phyloP scores from a whole-genome alignment of 495 filamentous ascomycete species.

The Pyrenula massariospora region DNA sequence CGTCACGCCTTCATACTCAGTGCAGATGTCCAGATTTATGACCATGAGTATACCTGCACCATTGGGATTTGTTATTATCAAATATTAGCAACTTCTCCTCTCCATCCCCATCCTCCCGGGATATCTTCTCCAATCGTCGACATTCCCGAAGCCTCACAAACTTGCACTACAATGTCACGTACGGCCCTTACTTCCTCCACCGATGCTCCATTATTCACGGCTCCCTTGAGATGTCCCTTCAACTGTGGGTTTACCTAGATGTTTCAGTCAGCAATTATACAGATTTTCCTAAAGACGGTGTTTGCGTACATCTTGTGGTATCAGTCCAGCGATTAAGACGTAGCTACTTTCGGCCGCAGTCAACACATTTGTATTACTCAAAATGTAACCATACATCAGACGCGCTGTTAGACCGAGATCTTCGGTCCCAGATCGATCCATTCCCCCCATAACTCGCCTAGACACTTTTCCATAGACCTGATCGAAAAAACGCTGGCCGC shows the following conservation, averaged over 20 bases:
- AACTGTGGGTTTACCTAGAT: slow-evolving; percentile 40
- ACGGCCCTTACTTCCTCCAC: slow-evolving; percentile 40
- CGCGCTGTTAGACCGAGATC: slow-evolving; percentile 38
- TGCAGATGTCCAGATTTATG: too few species aligned
- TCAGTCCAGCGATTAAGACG: slow-evolving; percentile 42
- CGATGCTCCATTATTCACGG: slow-evolving; percentile 40
- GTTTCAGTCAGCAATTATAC: background rate
- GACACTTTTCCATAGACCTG: slow-evolving; percentile 40
- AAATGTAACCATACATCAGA: slow-evolving; percentile 39
- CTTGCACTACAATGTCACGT: slow-evolving; percentile 30
- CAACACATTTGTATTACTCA: slow-evolving; percentile 37
- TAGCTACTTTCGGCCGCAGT: slow-evolving; percentile 35
- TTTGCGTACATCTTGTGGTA: slow-evolving; percentile 36
- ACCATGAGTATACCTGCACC: too few species aligned
- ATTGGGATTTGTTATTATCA: background rate
- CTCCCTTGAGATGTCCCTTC: slow-evolving; percentile 42
- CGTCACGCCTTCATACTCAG: too few species aligned
- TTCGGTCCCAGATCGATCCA: slow-evolving; percentile 40
- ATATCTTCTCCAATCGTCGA: slow-evolving; percentile 14
- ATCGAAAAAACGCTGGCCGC: slow-evolving; percentile 39
- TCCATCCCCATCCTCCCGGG: slow-evolving; percentile 31
- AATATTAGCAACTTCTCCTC: slow-evolving; percentile 4
- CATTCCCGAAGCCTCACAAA: slow-evolving; percentile 39
- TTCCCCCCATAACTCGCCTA: slow-evolving; percentile 36
- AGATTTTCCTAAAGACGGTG: background rate